Evolutionary conservation across 371 early-diverging fungal genomes (phyloP), one percentile per base, ranked within the genome.

Genomic region (Dentiscutata heterogama): DNA sequence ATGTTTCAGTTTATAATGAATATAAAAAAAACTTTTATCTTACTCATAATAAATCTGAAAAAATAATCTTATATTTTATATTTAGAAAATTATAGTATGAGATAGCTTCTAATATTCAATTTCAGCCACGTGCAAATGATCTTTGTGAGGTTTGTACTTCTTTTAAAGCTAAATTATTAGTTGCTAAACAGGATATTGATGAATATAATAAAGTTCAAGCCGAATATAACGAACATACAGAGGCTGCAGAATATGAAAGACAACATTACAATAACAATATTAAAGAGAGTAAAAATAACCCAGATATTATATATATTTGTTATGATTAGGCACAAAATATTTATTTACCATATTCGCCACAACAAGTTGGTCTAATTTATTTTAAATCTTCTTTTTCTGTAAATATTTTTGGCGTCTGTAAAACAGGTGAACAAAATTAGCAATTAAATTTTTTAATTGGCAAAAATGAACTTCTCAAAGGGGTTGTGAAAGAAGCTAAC

Each of bases 301-400:
- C 11, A 27, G 6, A 53, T 0, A 58, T 58, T 56, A 10, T 0
- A 42, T 27, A 75, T 58, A 42, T 50, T 39, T 22, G 61, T 76
- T 76, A 76, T 39, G n/a, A 76, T 39, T 76, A 35, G 53, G 61
- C 35, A 10, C 76, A 76, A 61, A 76, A 76, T 56, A 18, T 76
- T 31, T 3, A 10, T n/a, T 14, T 76, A 35, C 29, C 61, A 16
- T 53, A 76, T 60, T 76, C 35, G 0, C 50, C 3, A 18, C 61
- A 76, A 60, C 39, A 76, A 53, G 61, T 60, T 13, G 42, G 39
- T 5, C 8, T 20, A 10, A 39, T 76, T 35, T 75, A 75, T 75
- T 75, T 46, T 20, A 22, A 42, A 39, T 25, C 18, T 56, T 22
- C 16, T 8, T 53, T 8, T 22, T 22, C 53, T 14, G 75, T 75